phyloP scores from a whole-genome alignment of 805 yeast genomes.

The Hanseniaspora lachancei region DNA sequence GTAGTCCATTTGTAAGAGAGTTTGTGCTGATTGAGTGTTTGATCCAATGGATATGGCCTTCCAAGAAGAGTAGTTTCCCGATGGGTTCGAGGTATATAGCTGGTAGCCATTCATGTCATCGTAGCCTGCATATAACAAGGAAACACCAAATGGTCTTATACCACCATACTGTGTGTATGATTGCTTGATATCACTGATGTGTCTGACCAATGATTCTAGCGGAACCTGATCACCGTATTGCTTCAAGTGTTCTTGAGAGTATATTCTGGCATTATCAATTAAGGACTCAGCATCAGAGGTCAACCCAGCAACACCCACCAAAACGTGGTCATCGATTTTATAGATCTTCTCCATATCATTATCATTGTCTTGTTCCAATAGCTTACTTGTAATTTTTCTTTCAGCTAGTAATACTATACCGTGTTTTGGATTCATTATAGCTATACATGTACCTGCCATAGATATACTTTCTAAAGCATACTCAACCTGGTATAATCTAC shows the following conservation, averaged over 20 bases:
- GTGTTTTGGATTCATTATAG: constrained; percentile 64
- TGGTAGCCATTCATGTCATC: constrained; percentile 86
- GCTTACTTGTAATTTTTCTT: constrained; percentile 81
- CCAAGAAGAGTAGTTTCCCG: constrained; percentile 98
- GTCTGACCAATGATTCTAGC: constrained; percentile 77
- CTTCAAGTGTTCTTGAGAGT: constrained; percentile 74
- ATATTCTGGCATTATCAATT: constrained; percentile 71
- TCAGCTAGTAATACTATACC: constrained; percentile 94
- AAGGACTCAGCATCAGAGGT: constrained; percentile 92
- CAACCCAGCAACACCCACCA: constrained; percentile 96
- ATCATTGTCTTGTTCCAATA: constrained; percentile 83
- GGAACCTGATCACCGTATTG: constrained; percentile 87
- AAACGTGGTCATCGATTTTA: constrained; percentile 63
- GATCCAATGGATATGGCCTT: constrained; percentile 96
- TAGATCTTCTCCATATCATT: constrained; percentile 72
- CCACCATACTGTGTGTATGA: constrained; percentile 99
- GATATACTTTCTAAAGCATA: constrained; percentile 95
- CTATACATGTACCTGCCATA: constrained; percentile 95
- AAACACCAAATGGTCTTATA: constrained; percentile 93
- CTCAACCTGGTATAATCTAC: constrained; percentile 92
- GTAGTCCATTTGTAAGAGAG: constrained; percentile 87
- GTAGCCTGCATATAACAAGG: constrained; percentile 89
- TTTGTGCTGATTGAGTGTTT: constrained; percentile 90
- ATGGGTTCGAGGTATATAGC: constrained; percentile 87
- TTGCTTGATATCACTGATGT: constrained; percentile 85